Percentiles rank a stretch among this genome's conserved stretches.
phyloP scores from a whole-genome alignment of 495 filamentous ascomycete species.

The Trichodelitschia bisporula region DNA sequence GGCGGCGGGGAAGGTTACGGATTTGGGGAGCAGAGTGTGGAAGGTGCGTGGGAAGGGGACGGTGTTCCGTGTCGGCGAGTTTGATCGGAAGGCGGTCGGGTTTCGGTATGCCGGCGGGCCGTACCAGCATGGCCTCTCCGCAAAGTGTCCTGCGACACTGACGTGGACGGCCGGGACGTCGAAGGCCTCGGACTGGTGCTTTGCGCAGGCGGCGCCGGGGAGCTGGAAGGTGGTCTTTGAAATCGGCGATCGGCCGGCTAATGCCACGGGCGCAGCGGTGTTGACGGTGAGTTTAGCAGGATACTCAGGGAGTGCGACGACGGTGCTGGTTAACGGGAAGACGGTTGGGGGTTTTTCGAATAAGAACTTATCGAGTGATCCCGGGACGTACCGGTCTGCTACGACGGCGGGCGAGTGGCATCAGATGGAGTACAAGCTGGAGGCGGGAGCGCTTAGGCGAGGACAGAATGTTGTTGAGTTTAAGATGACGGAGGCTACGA shows the following conservation, averaged over 20 bases:
- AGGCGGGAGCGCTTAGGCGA: conserved; percentile 3
- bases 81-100: conserved; percentile 17
- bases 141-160: conserved; percentile 14
- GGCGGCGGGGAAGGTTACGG: conserved; percentile 7
- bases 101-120: conserved; percentile 15
- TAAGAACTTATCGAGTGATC: too few species aligned
- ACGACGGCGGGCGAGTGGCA: conserved; percentile 17
- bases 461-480: conserved; percentile 11
- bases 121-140: conserved; percentile 14
- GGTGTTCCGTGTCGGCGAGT: conserved; percentile 18
- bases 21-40: conserved; percentile 13
- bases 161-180: conserved; percentile 14
- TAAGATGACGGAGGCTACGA: conserved; percentile 6
- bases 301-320: conserved; percentile 9
- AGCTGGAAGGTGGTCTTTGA: conserved; percentile 15
- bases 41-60: conserved; percentile 7
- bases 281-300: conserved; percentile 14
- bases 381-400: conserved; percentile 13
- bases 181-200: conserved; percentile 15
- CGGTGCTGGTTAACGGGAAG: too few species aligned
- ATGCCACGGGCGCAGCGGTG: conserved; percentile 2
- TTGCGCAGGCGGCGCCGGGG: conserved; percentile 15
- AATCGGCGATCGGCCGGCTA: conserved; percentile 2
- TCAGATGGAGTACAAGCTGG: conserved; percentile 15
- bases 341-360: too few species aligned